A percentile compares a stretch with the other conserved stretches of the same genome.
These are phyloP conservation scores for Dactylellina drechsleri DNA, from an alignment of 2,329 filamentous ascomycete genomes.

Conservation along the genomic window DNA sequence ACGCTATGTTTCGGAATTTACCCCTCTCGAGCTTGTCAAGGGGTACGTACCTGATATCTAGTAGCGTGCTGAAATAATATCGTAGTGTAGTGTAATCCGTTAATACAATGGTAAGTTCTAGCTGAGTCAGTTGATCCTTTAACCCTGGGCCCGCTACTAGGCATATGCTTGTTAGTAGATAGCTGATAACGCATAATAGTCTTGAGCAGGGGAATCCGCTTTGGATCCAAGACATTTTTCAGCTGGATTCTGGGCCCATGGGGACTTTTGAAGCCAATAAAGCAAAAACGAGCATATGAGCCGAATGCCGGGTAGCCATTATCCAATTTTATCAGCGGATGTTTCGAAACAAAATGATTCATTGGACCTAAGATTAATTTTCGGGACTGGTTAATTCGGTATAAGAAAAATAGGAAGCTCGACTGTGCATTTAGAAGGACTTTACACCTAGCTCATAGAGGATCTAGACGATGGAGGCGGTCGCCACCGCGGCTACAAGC, in stretches of 20 bases:
- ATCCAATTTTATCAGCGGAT: slow-evolving; percentile 18
- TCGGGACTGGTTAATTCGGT: slow-evolving; percentile 27
- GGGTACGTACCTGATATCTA: no score
- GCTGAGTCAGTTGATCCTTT: no score
- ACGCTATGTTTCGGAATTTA: slow-evolving; percentile 4
- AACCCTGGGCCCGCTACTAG: background rate
- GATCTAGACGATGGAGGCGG: slow-evolving; percentile 27
- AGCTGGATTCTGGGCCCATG: slow-evolving; percentile 15
- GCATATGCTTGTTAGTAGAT: no score
- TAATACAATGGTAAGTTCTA: no score
- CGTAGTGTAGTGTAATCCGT: slow-evolving; percentile 1
- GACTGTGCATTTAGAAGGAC: slow-evolving; percentile 25
- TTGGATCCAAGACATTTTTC: slow-evolving; percentile 9
- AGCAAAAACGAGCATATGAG: no score
- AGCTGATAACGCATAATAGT: no score
- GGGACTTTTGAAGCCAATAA: no score
- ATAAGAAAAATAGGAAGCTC: slow-evolving; percentile 14
- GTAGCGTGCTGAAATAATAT: slow-evolving; percentile 20
- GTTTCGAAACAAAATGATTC: slow-evolving; percentile 21
- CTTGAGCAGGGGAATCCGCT: no score
- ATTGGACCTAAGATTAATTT: slow-evolving; percentile 26
- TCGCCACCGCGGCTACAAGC: slow-evolving; percentile 30
- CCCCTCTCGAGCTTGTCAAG: slow-evolving; percentile 4
- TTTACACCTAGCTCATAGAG: slow-evolving; percentile 7
- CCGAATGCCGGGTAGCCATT: background rate